Base-by-base conservation (phyloP, 345 rosid species). In the Litchi chinensis region DNA sequence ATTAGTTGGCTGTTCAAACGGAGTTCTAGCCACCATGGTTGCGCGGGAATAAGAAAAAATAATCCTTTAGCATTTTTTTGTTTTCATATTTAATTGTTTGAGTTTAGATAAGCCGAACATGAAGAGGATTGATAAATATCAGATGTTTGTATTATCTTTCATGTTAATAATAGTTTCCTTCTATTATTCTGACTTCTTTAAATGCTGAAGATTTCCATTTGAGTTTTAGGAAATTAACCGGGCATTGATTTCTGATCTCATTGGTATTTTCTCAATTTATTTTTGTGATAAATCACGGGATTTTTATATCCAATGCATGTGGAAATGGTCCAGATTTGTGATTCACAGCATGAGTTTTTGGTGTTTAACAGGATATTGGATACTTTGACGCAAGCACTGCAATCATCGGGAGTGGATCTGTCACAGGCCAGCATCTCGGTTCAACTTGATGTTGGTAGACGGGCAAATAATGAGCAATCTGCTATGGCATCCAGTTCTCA, bases 371-470 rank as follows among this genome's bases (percentile, higher is more conserved):
- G 98, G 91, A 69, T 94, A 75, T 80, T 85, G 79, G 77, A 83
- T 66, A 81, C 78, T 60, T 77, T 94, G 84, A 90, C 89, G 57
- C 86, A 86, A 81, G 89, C 87, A 37, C 85, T 94, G 78, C 90
- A 74, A 68, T 89, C 91, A 41, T 89, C 93, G 4, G 94, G 95
- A 62, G 93, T 94, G 83, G 90, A 94, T 75, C 64, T 92, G 80
- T 84, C 93, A 39, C 91, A 85, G 79, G 82, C 97, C 52, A 84
- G 65, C 81, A 85, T 93, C 79, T 85, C 91, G 18, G 97, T 93
- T 79, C 86, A 90, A 77, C 81, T 93, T 80, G 90, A 86, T 82
- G 90, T 92, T 41, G 80, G 87, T 65, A 93, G 87, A 85, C 86
- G 41, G 39, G 74, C 63, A 75, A 86, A 77, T 70, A 67, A 24